Percentiles rank a stretch among this genome's conserved stretches.
These are phyloP conservation scores for Exophiala calicioides DNA, from an alignment of 2,329 filamentous ascomycete species.

Conservation along the genomic window DNA sequence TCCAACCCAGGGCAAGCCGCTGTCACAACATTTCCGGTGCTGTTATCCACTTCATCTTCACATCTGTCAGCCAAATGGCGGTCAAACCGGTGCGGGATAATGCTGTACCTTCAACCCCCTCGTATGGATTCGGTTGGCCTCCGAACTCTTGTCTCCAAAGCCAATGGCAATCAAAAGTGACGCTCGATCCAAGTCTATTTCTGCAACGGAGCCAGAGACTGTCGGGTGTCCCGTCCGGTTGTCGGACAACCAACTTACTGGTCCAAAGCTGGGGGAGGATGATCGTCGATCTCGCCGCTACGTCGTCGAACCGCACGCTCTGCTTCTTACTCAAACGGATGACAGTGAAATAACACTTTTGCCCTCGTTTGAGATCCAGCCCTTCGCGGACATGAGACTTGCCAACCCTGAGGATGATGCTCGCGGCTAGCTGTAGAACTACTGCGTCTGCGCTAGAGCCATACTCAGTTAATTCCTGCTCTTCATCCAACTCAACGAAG, in stretches of 20 bases:
- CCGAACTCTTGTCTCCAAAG: slow-evolving; percentile 21
- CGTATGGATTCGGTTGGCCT: slow-evolving; percentile 14
- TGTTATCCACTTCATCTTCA: slow-evolving; percentile 10
- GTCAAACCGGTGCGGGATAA: neutral
- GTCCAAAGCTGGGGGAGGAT: slow-evolving; percentile 23
- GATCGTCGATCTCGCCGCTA: slow-evolving; percentile 14
- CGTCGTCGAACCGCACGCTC: slow-evolving; percentile 18
- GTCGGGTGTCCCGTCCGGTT: slow-evolving; percentile 16
- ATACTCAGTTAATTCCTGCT: slow-evolving; percentile 9
- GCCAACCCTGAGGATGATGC: slow-evolving; percentile 15
- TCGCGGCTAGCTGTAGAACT: slow-evolving; percentile 13
- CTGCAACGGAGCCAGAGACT: slow-evolving; percentile 15
- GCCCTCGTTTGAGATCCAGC: slow-evolving; percentile 15
- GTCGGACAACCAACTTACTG: slow-evolving; percentile 16
- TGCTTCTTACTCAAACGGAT: slow-evolving; percentile 18
- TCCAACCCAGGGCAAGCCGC: slow-evolving; percentile 3
- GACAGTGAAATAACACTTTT: slow-evolving; percentile 19
- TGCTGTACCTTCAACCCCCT: slow-evolving; percentile 16
- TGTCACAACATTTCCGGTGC: neutral
- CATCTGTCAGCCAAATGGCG: neutral
- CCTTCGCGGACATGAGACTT: slow-evolving; percentile 6
- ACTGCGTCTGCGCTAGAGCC: slow-evolving; percentile 4
- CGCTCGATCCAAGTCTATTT: slow-evolving; percentile 19
- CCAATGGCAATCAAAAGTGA: slow-evolving; percentile 23
- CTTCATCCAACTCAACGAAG: slow-evolving; percentile 8